Evolutionary conservation across 1,284 basidiomycete species (phyloP), one percentile per base, ranked within the genome.

Genomic region (Boletus austroedulis): DNA sequence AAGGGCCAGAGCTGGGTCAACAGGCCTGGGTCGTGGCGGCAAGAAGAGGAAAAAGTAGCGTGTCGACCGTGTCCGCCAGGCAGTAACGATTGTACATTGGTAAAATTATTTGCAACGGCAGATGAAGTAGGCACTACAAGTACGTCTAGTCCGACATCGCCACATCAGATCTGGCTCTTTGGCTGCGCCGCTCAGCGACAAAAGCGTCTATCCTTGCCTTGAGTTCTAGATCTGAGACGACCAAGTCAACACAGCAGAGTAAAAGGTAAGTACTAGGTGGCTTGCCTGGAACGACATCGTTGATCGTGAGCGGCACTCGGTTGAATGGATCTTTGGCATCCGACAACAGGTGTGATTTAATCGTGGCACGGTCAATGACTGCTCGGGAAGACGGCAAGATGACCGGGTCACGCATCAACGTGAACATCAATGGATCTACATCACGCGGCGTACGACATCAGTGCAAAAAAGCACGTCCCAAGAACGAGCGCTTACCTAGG

Each of bases 381-480:
- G 86, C 79, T 55, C 81, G 83, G 3, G 95, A 98, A 0, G 90
- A 87, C 0, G 97, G 97, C 50, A 99, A 75, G 44, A 86, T 85
- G 59, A 99, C 96, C 2, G 97, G 97, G 72, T 99, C 94, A 58
- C 87, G 89, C 97, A 99, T 99, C 57, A 99, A 70, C 1, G 93
- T 94, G 64, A 85, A 91, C 88, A 97, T 95, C 62, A 98, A 78
- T 1, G 94, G 93, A 73, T 97, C 94, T 96, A 21, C 32, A 56
- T 43, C 26, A n/a, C 17, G 21, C 12, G 5, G 26, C 51, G 41
- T 40, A 21, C 12, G n/a, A 41, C 49, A 31, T 49, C 23, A 59
- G 53, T 54, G 44, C 8, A 10, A 15, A 26, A 40, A 19, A 23
- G n/a, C 21, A 19, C 17, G 1, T 46, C 17, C n/a, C 34, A 40